These are phyloP conservation scores for Tulasnella sp. DNA, from an alignment of 768 basidiomycete genomes.

Conservation along the genomic window DNA sequence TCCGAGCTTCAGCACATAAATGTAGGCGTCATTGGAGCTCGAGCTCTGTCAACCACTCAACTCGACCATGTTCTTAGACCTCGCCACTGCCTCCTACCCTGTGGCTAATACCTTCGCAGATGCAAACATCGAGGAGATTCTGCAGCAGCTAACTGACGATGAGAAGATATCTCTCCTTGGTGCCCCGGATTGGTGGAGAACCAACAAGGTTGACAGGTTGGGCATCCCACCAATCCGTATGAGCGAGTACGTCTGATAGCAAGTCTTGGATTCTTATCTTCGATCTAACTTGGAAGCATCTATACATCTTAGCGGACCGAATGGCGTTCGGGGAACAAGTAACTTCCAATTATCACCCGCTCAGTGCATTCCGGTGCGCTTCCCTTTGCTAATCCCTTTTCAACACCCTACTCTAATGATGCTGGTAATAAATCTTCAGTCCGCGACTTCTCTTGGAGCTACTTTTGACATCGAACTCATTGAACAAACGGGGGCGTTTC, in stretches of 20 bases:
- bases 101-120: not conserved
- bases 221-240: constrained; percentile 66
- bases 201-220: constrained; percentile 50
- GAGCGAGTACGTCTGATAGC: constrained; percentile 10
- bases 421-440: constrained; percentile 26
- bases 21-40: too few species aligned
- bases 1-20: too few species aligned
- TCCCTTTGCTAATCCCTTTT: too few species aligned
- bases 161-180: constrained; percentile 64
- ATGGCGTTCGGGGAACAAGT: constrained; percentile 33
- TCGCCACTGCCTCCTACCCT: too few species aligned
- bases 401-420: too few species aligned
- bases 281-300: constrained; percentile 30
- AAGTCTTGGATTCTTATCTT: not conserved
- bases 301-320: constrained; percentile 61
- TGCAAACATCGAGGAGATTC: constrained; percentile 42
- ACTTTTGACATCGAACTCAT: constrained; percentile 63
- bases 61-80: too few species aligned
- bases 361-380: constrained; percentile 61
- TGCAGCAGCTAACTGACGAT: constrained; percentile 56
- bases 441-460: constrained; percentile 62
- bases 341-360: constrained; percentile 40
- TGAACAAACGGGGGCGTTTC: constrained; percentile 47
- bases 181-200: constrained; percentile 73
- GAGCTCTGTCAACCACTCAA: too few species aligned